Evolutionary conservation across 345 rosid species (phyloP).

Genomic region (Luvunga scandens): DNA sequence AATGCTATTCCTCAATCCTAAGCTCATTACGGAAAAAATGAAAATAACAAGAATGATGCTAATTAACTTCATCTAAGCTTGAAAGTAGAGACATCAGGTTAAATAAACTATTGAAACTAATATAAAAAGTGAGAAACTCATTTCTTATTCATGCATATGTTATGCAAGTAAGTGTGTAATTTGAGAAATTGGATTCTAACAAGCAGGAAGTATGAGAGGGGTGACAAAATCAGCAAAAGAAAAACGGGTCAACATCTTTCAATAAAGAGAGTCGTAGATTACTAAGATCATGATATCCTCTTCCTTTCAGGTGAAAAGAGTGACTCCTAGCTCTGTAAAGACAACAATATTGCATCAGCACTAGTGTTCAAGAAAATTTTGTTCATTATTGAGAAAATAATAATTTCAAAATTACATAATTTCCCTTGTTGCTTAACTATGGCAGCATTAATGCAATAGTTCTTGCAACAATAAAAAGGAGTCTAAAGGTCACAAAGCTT

Average conservation of each 20-base stretch:
- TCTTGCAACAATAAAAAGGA: not conserved
- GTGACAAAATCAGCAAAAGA: not conserved
- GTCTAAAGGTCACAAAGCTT: not conserved
- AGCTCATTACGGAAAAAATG: not conserved
- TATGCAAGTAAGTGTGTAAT: not conserved
- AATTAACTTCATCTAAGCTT: not conserved
- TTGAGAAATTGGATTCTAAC: not conserved
- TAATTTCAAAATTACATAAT: not conserved
- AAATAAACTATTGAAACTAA: not conserved
- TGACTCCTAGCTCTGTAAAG: too few relatives aligned
- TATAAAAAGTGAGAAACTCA: not conserved
- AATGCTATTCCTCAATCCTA: not conserved
- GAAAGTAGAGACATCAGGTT: not conserved
- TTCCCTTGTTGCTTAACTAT: not conserved
- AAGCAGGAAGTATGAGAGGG: not conserved
- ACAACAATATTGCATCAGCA: too few relatives aligned
- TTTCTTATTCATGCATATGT: not conserved
- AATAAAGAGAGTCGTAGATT: too few relatives aligned
- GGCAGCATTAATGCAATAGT: not conserved
- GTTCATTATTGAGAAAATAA: not conserved
- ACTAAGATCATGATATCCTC: too few relatives aligned
- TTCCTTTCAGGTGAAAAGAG: too few relatives aligned
- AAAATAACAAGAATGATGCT: not conserved
- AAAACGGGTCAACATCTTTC: too few relatives aligned
- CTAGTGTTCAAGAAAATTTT: not conserved